Base-by-base conservation (phyloP, 352 stramenopile genomes). In the Phytophthora foliorum region DNA sequence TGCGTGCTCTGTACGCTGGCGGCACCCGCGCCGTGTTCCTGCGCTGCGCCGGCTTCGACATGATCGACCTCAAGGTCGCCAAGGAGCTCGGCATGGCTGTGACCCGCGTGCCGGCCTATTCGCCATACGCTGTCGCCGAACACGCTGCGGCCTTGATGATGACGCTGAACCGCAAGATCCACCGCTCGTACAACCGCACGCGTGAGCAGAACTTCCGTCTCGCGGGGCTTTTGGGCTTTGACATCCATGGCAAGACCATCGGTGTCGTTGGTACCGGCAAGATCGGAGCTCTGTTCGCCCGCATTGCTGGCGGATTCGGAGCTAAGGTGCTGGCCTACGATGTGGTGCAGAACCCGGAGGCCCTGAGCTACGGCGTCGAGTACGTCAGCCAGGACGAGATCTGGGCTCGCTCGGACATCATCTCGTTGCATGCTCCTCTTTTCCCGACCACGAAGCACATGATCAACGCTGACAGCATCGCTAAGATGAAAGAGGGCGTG, bases 401-500 rank as follows among this genome's bases (percentile, higher is more conserved):
- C 24, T 79, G 75, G 66, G 55, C 41, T 13, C 57, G 89, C 38
- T 82, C 81, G 16, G 89, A 97, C 63, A 86, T 97, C 61, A 90
- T 97, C 32, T 91, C 86, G 57, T 78, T 95, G 11, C 85, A 94
- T 71, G 84, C 83, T 59, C 91, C 91, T 13, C 72, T 97, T 1
- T 80, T 96, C 49, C 79, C 80, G 25, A 69, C 73, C 0, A 97
- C 88, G 0, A 78, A 84, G n/a, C 89, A 97, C 74, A 85, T 88
- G 17, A 87, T 97, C 65, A 92, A 95, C 68, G 71, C 78, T 14
- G 72, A 84, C 29, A 86, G 84, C 32, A 80, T 97, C 32, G 63
- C 72, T 21, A 81, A 91, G 72, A 92, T 98, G 70, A 97, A 97
- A 74, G 63, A 90, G 17, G 74, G 83, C 24, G 87, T 96, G 6